A percentile compares a stretch with the other conserved stretches of the same genome.
phyloP scores from a whole-genome alignment of 805 yeast species.

The Metschnikowia colocasiae region DNA sequence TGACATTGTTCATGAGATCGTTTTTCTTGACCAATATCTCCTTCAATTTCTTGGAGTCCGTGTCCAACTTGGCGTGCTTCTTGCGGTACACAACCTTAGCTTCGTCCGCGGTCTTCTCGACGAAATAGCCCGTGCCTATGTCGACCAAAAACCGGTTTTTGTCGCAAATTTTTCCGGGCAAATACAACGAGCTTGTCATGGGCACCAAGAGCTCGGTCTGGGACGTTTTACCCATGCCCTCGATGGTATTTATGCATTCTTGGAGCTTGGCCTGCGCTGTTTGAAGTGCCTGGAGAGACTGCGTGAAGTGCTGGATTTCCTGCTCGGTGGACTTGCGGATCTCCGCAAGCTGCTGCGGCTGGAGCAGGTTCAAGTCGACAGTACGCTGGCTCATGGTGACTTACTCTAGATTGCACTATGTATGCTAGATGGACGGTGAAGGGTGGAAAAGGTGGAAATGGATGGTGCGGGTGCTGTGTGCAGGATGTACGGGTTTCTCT shows the following conservation, averaged over 20 bases:
- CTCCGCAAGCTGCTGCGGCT: conserved; percentile 79
- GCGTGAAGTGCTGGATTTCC: conserved; percentile 81
- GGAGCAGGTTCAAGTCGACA: conserved; percentile 64
- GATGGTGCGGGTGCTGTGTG: neutral
- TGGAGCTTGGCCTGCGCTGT: conserved; percentile 78
- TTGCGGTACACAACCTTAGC: conserved; percentile 68
- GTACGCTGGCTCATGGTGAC: conserved; percentile 20
- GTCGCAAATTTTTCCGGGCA: conserved; percentile 75
- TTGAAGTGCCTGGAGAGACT: conserved; percentile 77
- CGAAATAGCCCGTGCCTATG: conserved; percentile 93
- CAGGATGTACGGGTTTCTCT: too few relatives aligned
- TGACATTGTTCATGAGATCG: conserved; percentile 58
- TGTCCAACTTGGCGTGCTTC: conserved; percentile 67
- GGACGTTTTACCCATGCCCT: conserved; percentile 41
- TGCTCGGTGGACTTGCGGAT: conserved; percentile 79
- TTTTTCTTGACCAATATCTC: conserved; percentile 73
- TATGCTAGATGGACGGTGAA: neutral
- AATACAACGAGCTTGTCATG: conserved; percentile 80
- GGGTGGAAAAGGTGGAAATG: neutral
- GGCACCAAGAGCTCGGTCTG: conserved; percentile 71
- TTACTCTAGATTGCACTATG: too few relatives aligned
- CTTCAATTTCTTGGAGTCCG: conserved; percentile 70
- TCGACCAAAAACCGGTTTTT: conserved; percentile 78
- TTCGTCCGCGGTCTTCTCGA: conserved; percentile 68
- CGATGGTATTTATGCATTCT: conserved; percentile 74